Evolutionary conservation across 805 yeast genomes (phyloP), one percentile per base, ranked within the genome.

Genomic region (Groenewaldozyma salmanticensis): DNA sequence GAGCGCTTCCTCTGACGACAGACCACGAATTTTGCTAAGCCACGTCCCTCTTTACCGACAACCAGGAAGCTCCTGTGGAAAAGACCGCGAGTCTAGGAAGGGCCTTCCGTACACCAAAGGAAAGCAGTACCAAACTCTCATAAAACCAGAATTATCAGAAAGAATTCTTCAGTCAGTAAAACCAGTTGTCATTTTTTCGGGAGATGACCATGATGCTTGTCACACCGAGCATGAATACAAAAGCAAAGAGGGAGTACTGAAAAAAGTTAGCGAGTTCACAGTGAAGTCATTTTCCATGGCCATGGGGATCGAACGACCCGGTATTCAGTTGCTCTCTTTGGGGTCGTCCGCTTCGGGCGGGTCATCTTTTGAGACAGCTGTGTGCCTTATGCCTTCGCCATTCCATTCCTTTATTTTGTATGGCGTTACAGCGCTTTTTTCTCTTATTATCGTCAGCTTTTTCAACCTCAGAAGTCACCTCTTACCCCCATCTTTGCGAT

Each of bases 151-250:
- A 1, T 53, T 81, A 3, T 66, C 90, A 0, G 69, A 74, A 32
- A 70, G 74, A 17, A 68, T 92, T 4, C 60, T 92, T 35, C 52
- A 67, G 4, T 64, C 61, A 6, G 58, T 90, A 1, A 62, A 71
- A 35, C 99, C 99, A 0, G 67, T 67, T 13, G 59, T 79, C 7
- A 69, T 83, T 3, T 84, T 87, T 54, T 77, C 94, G 4, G 99
- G 98, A 1, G 99, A 92, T 59, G 98, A 92, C 58, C 99, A 92
- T 63, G 98, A 92, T 59, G 87, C 85, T 52, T 92, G 99, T 59
- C 85, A 82, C 49, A 71, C 81, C 22, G 62, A 64, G 17, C 96
- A 90, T 57, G 42, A 51, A 3, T 63, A 55, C 47, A 13, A 31
- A 4, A 42, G 49, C 22, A 36, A 31, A 7, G 37, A 21, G 20